Evolutionary conservation across 352 stramenopile genomes (phyloP), one percentile per base, ranked within the genome.

Genomic region (Elongisporangium undulatum): DNA sequence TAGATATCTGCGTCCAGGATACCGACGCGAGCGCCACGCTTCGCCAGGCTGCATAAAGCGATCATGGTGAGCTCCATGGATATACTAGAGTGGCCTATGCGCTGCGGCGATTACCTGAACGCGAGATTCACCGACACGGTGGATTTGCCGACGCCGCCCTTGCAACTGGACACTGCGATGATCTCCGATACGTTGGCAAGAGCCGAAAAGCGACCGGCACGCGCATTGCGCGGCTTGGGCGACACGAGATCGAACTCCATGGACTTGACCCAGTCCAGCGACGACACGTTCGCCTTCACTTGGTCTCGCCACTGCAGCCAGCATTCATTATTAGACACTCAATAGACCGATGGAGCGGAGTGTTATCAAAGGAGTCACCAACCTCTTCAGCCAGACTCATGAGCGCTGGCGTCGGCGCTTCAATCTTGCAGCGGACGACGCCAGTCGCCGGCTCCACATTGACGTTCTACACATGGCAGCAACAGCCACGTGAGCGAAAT

Each of bases 1-100:
- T 99, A 99, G 45, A 99, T 96, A 70, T 99, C 98, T 0, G 96
- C 96, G 71, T 99, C 98, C 49, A 99, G 85, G 63, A 99, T 98
- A 16, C 97, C 98, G 2, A 99, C 97, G 29, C 81, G 87, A 21
- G 86, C 90, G 13, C 97, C 97, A 53, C 76, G 77, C 63, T 98
- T 85, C 6, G 83, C 71, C 56, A 98, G 72, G 63, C 87, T 96
- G 24, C 21, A 56, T 2, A 49, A 16, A 59, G 16, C 7, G 45
- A 62, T 17, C 16, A 38, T 29, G 17, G 10, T 26, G 24, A 45
- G 24, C 16, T 39, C 0, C 8, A 7, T 51, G 3, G 8, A 9
- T 2, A 9, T 15, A 15, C 13, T 41, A 9, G 8, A 9, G 29
- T 41, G 29, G 5, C 2, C 29, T 15, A 13, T 9, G 9, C 29